Conservation (phyloP, 495 filamentous ascomycete genomes). For the Penicillium ucsense region DNA sequence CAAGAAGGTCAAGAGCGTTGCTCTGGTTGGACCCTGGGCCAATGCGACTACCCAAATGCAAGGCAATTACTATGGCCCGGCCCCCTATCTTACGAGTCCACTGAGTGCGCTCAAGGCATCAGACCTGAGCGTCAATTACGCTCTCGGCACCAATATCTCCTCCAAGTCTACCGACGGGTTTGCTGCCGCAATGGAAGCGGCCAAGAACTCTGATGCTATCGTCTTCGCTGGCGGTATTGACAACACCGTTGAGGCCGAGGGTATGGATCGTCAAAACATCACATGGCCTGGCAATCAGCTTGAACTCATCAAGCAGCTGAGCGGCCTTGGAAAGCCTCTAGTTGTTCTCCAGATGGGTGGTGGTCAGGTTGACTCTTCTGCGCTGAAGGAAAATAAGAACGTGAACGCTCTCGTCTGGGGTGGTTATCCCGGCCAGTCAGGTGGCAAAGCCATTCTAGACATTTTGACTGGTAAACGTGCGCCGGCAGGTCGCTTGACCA, state of each 20-base stretch:
- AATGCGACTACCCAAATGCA: conserved; percentile 51
- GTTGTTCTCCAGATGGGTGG: conserved; percentile 53
- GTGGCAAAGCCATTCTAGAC: conserved; percentile 45
- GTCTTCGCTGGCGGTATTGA: conserved; percentile 52
- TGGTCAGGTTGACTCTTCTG: conserved; percentile 45
- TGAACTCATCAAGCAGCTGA: conserved; percentile 43
- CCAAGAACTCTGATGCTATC: conserved; percentile 42
- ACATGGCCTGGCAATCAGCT: conserved; percentile 50
- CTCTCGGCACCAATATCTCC: conserved; percentile 32
- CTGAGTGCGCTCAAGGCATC: conserved; percentile 36
- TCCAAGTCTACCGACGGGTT: conserved; percentile 31
- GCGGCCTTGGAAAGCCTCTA: conserved; percentile 41
- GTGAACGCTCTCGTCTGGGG: conserved; percentile 48
- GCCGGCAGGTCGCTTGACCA: conserved; percentile 47
- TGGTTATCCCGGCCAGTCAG: conserved; percentile 52
- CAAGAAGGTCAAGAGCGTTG: conserved; percentile 31
- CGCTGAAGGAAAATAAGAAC: conserved; percentile 39
- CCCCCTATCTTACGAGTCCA: conserved; percentile 48
- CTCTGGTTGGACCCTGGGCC: conserved; percentile 50
- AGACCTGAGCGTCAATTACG: conserved; percentile 39
- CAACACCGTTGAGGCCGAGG: conserved; percentile 45
- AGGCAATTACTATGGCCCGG: conserved; percentile 48
- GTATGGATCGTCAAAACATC: conserved; percentile 44
- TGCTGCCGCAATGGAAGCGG: conserved; percentile 35
- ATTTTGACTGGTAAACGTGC: conserved; percentile 43